A percentile compares a stretch with the other conserved stretches of the same genome.
These are phyloP conservation scores for Trichoderma atroviride DNA, from an alignment of 2,329 filamentous ascomycete species.

Conservation along the genomic window DNA sequence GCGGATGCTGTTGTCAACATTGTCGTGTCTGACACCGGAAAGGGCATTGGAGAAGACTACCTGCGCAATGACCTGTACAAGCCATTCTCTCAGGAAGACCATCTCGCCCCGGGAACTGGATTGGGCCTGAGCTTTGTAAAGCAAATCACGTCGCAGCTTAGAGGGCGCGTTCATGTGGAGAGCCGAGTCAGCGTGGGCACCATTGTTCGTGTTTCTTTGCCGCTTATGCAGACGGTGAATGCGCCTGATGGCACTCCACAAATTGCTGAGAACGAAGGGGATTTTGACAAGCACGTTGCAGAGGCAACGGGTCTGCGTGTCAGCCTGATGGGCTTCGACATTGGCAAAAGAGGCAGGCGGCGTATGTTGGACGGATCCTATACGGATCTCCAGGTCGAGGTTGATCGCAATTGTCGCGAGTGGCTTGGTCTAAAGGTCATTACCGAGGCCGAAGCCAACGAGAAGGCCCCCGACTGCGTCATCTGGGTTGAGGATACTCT, in stretches of 20 bases:
- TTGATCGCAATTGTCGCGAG: conserved; percentile 34
- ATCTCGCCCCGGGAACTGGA: conserved; percentile 62
- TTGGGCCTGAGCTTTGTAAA: conserved; percentile 68
- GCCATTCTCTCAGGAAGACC: conserved; percentile 67
- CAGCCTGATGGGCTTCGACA: conserved; percentile 33
- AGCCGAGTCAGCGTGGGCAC: conserved; percentile 46
- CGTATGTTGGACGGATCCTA: conserved; percentile 18
- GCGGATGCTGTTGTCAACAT: conserved; percentile 38
- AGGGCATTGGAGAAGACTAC: conserved; percentile 66
- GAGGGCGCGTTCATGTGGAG: conserved; percentile 60
- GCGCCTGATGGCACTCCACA: conserved; percentile 5
- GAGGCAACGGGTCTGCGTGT: conserved; percentile 39
- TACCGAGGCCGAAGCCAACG: conserved; percentile 19
- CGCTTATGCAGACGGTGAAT: conserved; percentile 30
- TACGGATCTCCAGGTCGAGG: background rate
- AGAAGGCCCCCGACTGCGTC: conserved; percentile 34
- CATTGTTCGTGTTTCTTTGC: conserved; percentile 40
- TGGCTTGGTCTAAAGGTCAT: conserved; percentile 41
- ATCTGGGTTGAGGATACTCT: conserved; percentile 29
- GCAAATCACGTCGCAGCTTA: conserved; percentile 59
- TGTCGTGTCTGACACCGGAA: conserved; percentile 64
- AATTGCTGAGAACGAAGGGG: conserved; percentile 31
- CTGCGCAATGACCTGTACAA: conserved; percentile 62
- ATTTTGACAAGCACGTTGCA: conserved; percentile 36
- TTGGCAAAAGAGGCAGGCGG: background rate